Conservation (phyloP, 176 grass and related monocot species). For the Triticum dicoccoides region DNA sequence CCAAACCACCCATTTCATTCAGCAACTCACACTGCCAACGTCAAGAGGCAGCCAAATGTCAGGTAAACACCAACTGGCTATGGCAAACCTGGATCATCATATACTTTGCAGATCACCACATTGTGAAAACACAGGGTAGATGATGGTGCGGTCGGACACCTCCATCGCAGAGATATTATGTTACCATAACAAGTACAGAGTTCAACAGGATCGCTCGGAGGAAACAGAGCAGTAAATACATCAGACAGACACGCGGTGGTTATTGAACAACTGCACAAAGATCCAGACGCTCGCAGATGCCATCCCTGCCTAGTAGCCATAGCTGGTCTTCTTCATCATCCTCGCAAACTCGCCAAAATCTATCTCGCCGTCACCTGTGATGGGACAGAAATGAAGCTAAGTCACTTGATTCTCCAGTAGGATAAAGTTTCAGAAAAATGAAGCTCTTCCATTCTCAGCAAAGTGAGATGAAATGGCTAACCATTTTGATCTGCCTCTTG, state of each 20-base stretch:
- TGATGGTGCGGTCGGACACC: background rate
- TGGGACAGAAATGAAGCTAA: background rate
- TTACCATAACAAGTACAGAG: background rate
- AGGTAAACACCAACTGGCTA: background rate
- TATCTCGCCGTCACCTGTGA: slow-evolving; percentile 78
- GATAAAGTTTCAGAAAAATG: background rate
- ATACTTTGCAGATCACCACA: no score
- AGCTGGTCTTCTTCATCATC: slow-evolving; percentile 80
- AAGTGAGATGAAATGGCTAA: background rate
- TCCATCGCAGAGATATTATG: background rate
- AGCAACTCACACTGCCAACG: background rate
- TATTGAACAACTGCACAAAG: slow-evolving; percentile 7
- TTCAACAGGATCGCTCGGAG: background rate
- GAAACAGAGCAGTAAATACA: slow-evolving; percentile 1
- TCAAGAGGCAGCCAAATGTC: background rate
- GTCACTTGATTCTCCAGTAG: background rate
- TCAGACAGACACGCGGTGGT: background rate
- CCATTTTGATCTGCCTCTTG: slow-evolving; percentile 76
- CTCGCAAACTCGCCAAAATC: slow-evolving; percentile 69
- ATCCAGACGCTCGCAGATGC: background rate
- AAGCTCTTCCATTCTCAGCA: background rate
- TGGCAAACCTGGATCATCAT: background rate
- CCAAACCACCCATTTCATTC: background rate
- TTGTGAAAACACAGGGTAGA: no score
- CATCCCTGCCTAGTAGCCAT: slow-evolving; percentile 43